Evolutionary conservation across 345 rosid genomes (phyloP).

Genomic region (Luvunga scandens): DNA sequence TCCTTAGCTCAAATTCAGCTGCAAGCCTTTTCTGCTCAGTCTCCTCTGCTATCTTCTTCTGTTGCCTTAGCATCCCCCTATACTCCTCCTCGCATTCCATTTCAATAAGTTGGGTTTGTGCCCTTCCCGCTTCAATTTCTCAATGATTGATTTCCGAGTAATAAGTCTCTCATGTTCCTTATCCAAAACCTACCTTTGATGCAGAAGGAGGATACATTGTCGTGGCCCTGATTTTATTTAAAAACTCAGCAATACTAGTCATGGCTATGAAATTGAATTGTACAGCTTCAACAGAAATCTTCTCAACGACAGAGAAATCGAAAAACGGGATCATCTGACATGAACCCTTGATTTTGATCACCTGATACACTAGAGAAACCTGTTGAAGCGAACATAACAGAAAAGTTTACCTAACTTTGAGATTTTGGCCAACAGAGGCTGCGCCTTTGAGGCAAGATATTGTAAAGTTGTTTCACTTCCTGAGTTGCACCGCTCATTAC

Average conservation of each 20-base stretch:
- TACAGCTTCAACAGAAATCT: slow-evolving; percentile 91
- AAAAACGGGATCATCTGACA: slow-evolving; percentile 85
- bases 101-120: too few relatives aligned
- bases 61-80: too few relatives aligned
- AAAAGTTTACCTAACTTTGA: slow-evolving; percentile 80
- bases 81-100: too few relatives aligned
- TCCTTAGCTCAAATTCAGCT: too few relatives aligned
- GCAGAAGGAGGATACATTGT: slow-evolving; percentile 69
- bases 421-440: slow-evolving; percentile 62
- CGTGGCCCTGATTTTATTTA: slow-evolving; percentile 61
- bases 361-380: slow-evolving; percentile 89
- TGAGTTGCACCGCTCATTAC: slow-evolving; percentile 90
- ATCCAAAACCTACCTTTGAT: slow-evolving; percentile 75
- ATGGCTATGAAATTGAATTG: slow-evolving; percentile 70
- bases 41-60: too few relatives aligned
- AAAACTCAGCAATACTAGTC: slow-evolving; percentile 67
- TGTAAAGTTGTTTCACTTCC: slow-evolving; percentile 92
- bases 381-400: slow-evolving; percentile 83
- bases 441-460: slow-evolving; percentile 76
- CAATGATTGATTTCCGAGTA: slow-evolving; percentile 90
- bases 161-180: slow-evolving; percentile 89
- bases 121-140: slow-evolving; percentile 83
- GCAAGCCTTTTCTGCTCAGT: too few relatives aligned
- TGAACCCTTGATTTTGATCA: slow-evolving; percentile 68
- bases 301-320: slow-evolving; percentile 74